Base-by-base conservation (phyloP, 495 filamentous ascomycete genomes). In the Barbatosphaeria neglecta region DNA sequence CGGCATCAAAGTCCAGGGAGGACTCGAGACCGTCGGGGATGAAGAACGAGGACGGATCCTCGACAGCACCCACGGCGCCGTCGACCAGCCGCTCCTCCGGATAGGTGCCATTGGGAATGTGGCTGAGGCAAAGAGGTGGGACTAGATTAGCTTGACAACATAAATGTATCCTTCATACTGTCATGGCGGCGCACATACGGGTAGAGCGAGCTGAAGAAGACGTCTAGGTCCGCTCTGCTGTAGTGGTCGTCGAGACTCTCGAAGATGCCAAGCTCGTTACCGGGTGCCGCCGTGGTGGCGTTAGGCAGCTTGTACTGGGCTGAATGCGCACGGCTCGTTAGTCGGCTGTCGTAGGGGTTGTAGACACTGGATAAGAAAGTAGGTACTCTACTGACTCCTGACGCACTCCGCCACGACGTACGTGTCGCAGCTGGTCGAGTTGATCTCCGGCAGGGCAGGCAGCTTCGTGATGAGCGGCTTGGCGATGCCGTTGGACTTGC, bases 191-290 rank as follows among this genome's bases (percentile, higher is more conserved):
- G 1, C 31, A 22, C 46, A 28, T 49, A 59, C 49, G 56, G 56
- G 19, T 66, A 50, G 38, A 73, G 74, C 45, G 67, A 67, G 20
- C 57, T 56, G 61, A 80, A 84, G 64, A 78, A 86, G 4, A 70
- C 53, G 50, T 82, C 61, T 15, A 86, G 63, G 50, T 84, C 80
- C 2, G 65, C 59, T 46, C 81, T 75, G 49, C 58, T 56, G 42
- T 64, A 71, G 48, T 64, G 64, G 41, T 62, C 54, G 33, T 51
- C 53, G 10, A 65, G 44, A 15, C 53, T 47, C 44, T 60, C 55
- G 27, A 63, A 67, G 28, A 64, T 57, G 24, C 59, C 61, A 3
- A 64, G 51, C 50, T 67, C 54, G 41, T 65, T 65, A 5, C 60
- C 61, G 11, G 52, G 44, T 2, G 50, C 48, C 6, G 61, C 48